A percentile compares a stretch with the other conserved stretches of the same genome.
These are phyloP conservation scores for Nevesoporus exiguus DNA, from an alignment of 768 basidiomycete species.

Conservation along the genomic window DNA sequence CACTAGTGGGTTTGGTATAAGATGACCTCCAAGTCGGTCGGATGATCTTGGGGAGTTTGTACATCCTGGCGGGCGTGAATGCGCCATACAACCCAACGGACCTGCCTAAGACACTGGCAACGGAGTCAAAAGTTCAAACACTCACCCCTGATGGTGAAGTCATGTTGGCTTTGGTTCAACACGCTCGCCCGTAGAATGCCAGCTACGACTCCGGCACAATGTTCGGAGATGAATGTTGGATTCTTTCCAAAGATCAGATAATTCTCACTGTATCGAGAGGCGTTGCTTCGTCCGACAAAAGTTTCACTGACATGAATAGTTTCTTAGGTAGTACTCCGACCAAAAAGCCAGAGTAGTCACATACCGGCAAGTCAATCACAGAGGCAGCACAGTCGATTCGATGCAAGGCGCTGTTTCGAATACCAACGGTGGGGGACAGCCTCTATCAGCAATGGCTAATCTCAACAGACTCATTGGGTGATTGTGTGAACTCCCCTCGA, in stretches of 20 bases:
- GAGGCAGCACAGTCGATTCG: conserved; percentile 51
- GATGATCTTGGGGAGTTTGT: conserved; percentile 37
- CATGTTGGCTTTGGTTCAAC: not conserved
- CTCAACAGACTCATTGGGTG: conserved; percentile 42
- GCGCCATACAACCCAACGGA: conserved; percentile 44
- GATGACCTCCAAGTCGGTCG: not conserved
- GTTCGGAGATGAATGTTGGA: conserved; percentile 48
- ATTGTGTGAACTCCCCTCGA: conserved; percentile 51
- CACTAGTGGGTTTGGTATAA: conserved; percentile 38
- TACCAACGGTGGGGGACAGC: conserved; percentile 57
- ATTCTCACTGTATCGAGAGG: conserved; percentile 26
- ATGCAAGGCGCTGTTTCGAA: conserved; percentile 43
- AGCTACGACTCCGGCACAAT: conserved; percentile 55
- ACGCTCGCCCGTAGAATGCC: conserved; percentile 36
- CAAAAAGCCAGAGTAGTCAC: not conserved
- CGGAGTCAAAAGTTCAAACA: conserved; percentile 37
- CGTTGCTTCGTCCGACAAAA: conserved; percentile 41
- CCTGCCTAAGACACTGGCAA: conserved; percentile 42
- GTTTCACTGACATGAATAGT: conserved; percentile 48
- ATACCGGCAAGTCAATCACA: conserved; percentile 13
- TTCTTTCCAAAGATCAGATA: not conserved
- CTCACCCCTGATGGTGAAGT: not conserved
- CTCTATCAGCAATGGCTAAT: conserved; percentile 46
- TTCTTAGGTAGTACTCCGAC: conserved; percentile 39
- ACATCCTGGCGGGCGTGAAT: conserved; percentile 57